Conservation (phyloP, 2,329 filamentous ascomycete genomes). For the Bipolaris cookei region DNA sequence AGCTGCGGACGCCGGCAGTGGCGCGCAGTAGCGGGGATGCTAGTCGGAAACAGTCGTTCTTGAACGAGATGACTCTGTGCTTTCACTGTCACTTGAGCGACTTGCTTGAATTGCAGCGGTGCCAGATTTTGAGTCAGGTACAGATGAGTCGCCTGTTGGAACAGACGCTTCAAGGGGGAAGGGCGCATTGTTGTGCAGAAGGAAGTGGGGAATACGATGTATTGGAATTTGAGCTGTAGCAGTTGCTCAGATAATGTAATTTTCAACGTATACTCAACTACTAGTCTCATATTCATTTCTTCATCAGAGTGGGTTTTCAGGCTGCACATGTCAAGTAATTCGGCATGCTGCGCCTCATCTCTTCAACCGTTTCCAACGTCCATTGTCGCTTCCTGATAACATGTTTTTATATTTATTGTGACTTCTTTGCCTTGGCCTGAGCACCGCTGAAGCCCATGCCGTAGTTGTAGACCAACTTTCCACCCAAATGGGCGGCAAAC, state of each 20-base stretch:
- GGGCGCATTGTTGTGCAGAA: conserved; percentile 6
- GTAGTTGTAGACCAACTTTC: conserved; percentile 53
- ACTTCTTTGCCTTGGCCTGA: conserved; percentile 37
- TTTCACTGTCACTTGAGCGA: conserved; percentile 27
- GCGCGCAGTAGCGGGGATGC: background rate
- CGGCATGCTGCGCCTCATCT: too few species aligned
- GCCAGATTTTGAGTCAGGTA: conserved; percentile 11
- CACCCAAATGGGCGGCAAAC: conserved; percentile 54
- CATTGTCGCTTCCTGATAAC: background rate
- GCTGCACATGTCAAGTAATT: too few species aligned
- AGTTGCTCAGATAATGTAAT: background rate
- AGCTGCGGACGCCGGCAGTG: conserved; percentile 7
- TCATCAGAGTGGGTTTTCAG: too few species aligned
- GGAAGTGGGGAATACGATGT: background rate
- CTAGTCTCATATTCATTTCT: too few species aligned
- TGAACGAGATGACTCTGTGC: conserved; percentile 5
- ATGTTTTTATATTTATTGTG: conserved; percentile 13
- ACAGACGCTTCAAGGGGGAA: conserved; percentile 8
- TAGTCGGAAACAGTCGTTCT: background rate
- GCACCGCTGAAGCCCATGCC: conserved; percentile 52
- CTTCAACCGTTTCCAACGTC: background rate
- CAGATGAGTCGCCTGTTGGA: conserved; percentile 18
- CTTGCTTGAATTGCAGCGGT: conserved; percentile 21
- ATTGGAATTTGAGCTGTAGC: conserved; percentile 10
- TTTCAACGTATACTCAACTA: background rate